phyloP scores from a whole-genome alignment of 2,329 filamentous ascomycete species.

The Pestalotiopsis sp. region DNA sequence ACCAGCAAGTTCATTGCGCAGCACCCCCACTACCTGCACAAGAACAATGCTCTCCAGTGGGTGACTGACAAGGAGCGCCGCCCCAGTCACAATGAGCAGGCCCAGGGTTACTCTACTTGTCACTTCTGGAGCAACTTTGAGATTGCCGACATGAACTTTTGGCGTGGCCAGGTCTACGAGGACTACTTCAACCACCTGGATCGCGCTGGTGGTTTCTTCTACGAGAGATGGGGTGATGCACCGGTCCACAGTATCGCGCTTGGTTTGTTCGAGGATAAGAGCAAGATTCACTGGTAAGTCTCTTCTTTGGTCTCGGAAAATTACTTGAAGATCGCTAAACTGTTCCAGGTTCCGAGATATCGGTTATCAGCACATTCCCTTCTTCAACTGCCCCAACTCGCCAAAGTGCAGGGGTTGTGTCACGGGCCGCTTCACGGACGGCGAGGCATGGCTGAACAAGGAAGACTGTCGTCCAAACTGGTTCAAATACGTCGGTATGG shows the following conservation, averaged over 20 bases:
- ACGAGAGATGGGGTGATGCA: constrained; percentile 97
- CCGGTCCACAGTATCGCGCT: constrained; percentile 94
- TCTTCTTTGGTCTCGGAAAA: background rate
- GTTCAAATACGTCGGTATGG: constrained; percentile 93
- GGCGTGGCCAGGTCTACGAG: constrained; percentile 86
- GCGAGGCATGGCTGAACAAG: constrained; percentile 79
- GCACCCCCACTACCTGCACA: constrained; percentile 78
- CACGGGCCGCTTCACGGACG: constrained; percentile 87
- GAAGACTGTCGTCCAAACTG: constrained; percentile 96
- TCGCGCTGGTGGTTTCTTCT: constrained; percentile 94
- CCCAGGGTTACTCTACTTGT: constrained; percentile 94
- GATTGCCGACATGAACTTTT: constrained; percentile 91
- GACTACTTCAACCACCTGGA: constrained; percentile 97
- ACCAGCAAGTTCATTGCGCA: constrained; percentile 87
- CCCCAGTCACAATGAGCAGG: constrained; percentile 77
- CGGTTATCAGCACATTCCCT: constrained; percentile 96
- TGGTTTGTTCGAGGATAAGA: constrained; percentile 87
- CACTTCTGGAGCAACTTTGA: constrained; percentile 99
- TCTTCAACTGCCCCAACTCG: constrained; percentile 98
- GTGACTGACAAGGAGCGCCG: constrained; percentile 76
- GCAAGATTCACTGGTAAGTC: constrained; percentile 87
- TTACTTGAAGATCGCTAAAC: background rate
- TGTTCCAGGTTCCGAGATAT: constrained; percentile 91
- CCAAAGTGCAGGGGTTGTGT: constrained; percentile 89
- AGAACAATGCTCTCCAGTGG: constrained; percentile 88